These are phyloP conservation scores for Apiospora rasikravindrae DNA, from an alignment of 2,329 filamentous ascomycete species.

Conservation along the genomic window DNA sequence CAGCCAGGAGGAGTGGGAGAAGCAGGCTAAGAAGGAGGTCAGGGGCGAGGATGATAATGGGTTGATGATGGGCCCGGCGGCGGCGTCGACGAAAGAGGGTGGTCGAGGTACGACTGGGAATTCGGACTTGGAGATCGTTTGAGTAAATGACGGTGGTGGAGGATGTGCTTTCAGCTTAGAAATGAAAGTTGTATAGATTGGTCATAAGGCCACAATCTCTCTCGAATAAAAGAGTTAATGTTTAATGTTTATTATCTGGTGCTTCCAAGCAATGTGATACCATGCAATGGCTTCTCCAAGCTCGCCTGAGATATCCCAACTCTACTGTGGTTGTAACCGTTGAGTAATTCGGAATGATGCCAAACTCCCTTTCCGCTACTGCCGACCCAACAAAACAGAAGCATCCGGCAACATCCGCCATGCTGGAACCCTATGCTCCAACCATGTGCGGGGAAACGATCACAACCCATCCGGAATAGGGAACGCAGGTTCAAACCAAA, in stretches of 20 bases:
- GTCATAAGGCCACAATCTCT: neutral
- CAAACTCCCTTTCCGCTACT: too few relatives aligned
- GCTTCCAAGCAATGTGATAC: neutral
- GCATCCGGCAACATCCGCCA: neutral
- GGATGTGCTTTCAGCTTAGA: neutral
- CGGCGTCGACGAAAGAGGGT: neutral
- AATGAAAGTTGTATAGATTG: neutral
- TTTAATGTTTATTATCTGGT: too few relatives aligned
- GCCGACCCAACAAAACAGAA: neutral
- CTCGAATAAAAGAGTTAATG: too few relatives aligned
- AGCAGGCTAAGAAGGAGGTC: slow-evolving; percentile 9
- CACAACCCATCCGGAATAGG: neutral
- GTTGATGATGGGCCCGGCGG: neutral
- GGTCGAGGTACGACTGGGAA: neutral
- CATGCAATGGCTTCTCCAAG: neutral
- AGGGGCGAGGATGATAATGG: neutral
- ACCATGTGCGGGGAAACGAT: neutral
- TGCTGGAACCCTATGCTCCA: neutral
- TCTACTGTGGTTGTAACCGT: too few relatives aligned
- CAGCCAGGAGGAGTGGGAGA: slow-evolving; percentile 16
- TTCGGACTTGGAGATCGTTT: neutral
- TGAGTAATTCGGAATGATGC: too few relatives aligned
- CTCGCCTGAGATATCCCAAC: too few relatives aligned
- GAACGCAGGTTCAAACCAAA: neutral
- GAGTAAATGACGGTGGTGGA: neutral